phyloP scores from a whole-genome alignment of 495 filamentous ascomycete species.

The Aspergillus carlsbadensis region DNA sequence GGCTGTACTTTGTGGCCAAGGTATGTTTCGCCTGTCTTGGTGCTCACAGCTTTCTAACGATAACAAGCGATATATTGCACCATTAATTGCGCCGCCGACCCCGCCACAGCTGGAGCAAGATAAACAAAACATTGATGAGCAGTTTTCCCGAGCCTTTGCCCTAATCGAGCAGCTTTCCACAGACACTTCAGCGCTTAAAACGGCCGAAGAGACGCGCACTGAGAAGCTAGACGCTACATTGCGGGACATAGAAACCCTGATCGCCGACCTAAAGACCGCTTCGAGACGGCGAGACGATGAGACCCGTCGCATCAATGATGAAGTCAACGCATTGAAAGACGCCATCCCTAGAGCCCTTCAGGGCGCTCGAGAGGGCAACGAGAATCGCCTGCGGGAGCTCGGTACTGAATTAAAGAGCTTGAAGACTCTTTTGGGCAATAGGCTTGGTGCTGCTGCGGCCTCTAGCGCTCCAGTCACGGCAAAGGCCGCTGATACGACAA shows the following conservation, averaged over 20 bases:
- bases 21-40: slow-evolving; percentile 35
- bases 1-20: slow-evolving; percentile 84
- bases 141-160: slow-evolving; percentile 86
- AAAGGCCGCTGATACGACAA: slow-evolving; percentile 28
- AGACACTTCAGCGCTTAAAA: slow-evolving; percentile 85
- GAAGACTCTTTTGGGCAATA: slow-evolving; percentile 80
- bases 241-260: slow-evolving; percentile 77
- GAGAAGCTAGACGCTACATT: slow-evolving; percentile 81
- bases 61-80: slow-evolving; percentile 77
- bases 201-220: slow-evolving; percentile 78
- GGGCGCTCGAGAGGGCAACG: slow-evolving; percentile 79
- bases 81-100: slow-evolving; percentile 89
- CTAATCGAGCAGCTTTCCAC: slow-evolving; percentile 87
- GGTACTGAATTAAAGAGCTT: slow-evolving; percentile 87
- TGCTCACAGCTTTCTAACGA: slow-evolving; percentile 9
- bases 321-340: slow-evolving; percentile 77
- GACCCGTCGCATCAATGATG: slow-evolving; percentile 77
- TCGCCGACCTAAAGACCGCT: slow-evolving; percentile 75
- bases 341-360: slow-evolving; percentile 84
- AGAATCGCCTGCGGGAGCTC: slow-evolving; percentile 78
- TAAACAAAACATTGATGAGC: slow-evolving; percentile 85
- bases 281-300: slow-evolving; percentile 82
- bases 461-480: slow-evolving; percentile 35
- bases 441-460: slow-evolving; percentile 56
- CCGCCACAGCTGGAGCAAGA: slow-evolving; percentile 90